These are phyloP conservation scores for Scheffersomyces amazonensis DNA, from an alignment of 805 yeast species.

Conservation along the genomic window DNA sequence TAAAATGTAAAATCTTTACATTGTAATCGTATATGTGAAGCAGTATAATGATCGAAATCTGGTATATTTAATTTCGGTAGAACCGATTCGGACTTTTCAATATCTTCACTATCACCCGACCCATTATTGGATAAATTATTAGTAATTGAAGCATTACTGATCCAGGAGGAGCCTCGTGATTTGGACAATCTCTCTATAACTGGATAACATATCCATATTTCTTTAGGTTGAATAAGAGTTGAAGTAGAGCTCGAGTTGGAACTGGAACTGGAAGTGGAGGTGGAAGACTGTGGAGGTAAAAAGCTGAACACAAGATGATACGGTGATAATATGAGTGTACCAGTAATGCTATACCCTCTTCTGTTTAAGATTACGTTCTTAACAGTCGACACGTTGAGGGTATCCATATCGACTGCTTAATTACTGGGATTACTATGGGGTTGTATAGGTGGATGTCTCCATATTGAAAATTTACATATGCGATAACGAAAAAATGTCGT, in stretches of 20 bases:
- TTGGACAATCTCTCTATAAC: conserved; percentile 63
- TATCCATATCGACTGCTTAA: no score
- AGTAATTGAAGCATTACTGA: conserved; percentile 10
- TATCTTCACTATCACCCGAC: not conserved
- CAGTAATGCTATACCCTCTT: conserved; percentile 34
- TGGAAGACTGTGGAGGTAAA: conserved; percentile 8
- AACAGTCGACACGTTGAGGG: conserved; percentile 24
- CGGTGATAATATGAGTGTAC: conserved; percentile 34
- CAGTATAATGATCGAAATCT: conserved; percentile 32
- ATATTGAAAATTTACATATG: no score
- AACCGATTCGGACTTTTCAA: not conserved
- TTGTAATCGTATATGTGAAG: conserved; percentile 62
- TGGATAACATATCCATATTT: conserved; percentile 92
- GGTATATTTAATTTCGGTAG: conserved; percentile 7
- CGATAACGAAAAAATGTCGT: no score
- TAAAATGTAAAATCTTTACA: conserved; percentile 85
- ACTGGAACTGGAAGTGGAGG: not conserved
- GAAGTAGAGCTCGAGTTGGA: not conserved
- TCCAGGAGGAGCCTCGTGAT: conserved; percentile 51
- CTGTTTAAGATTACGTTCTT: conserved; percentile 36
- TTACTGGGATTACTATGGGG: no score
- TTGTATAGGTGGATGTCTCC: no score
- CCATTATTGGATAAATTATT: conserved; percentile 1
- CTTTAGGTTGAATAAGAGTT: conserved; percentile 41
- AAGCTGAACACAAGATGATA: conserved; percentile 40